Evolutionary conservation across 371 early-diverging fungal genomes (phyloP).

Genomic region (Rhizopus sp.): DNA sequence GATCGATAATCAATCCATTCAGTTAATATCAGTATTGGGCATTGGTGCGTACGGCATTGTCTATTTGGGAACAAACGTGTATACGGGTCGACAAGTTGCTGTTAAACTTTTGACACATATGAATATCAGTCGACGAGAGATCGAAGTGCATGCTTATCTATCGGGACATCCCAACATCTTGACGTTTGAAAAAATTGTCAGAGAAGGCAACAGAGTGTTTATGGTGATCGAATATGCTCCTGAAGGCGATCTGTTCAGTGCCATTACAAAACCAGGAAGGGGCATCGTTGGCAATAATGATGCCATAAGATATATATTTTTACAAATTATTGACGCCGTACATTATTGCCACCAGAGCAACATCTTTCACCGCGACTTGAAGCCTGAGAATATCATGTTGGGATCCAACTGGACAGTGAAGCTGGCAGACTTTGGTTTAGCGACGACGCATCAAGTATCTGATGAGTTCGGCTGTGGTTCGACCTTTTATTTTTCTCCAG

Average conservation of each 20-base stretch:
- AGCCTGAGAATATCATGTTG: slow-evolving; percentile 91
- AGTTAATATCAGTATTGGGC: slow-evolving; percentile 62
- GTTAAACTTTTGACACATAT: slow-evolving; percentile 65
- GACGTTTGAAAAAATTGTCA: slow-evolving; percentile 67
- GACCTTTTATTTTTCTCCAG: slow-evolving; percentile 92
- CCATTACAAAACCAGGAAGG: slow-evolving; percentile 52
- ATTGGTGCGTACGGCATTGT: slow-evolving; percentile 75
- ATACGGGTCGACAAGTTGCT: slow-evolving; percentile 53
- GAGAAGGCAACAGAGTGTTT: slow-evolving; percentile 68
- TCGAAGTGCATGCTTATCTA: slow-evolving; percentile 62
- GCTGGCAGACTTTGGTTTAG: slow-evolving; percentile 80
- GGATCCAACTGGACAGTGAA: slow-evolving; percentile 50
- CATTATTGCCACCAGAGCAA: slow-evolving; percentile 76
- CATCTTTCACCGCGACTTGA: slow-evolving; percentile 88
- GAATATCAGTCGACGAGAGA: slow-evolving; percentile 34
- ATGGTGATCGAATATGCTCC: slow-evolving; percentile 80
- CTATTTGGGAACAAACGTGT: slow-evolving; percentile 58
- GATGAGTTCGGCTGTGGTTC: slow-evolving; percentile 81
- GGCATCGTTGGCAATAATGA: slow-evolving; percentile 57
- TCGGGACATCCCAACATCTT: slow-evolving; percentile 72
- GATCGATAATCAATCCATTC: slow-evolving; percentile 51
- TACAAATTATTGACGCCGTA: slow-evolving; percentile 84
- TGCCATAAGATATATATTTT: slow-evolving; percentile 72
- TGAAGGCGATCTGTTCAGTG: slow-evolving; percentile 78
- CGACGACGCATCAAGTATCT: slow-evolving; percentile 67